Base-by-base conservation (phyloP, 495 filamentous ascomycete species). In the Hyphodiscus hymeniophilus region DNA sequence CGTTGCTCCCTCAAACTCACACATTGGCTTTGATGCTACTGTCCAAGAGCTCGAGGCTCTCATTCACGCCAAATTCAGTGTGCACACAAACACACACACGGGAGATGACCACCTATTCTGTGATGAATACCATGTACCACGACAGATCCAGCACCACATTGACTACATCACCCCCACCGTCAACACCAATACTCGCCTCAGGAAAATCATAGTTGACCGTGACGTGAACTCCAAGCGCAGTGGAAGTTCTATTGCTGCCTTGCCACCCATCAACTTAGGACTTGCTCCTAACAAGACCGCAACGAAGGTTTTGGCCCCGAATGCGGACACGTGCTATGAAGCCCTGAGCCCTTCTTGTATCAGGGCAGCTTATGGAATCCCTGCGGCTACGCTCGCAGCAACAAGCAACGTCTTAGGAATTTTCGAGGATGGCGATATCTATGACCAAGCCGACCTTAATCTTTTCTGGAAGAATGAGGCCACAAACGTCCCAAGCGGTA, bases 1-100 rank as follows among this genome's bases (percentile, higher is more conserved):
- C n/a, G n/a, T n/a, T n/a, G n/a, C n/a, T n/a, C n/a, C n/a, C n/a
- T n/a, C n/a, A n/a, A n/a, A n/a, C n/a, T n/a, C n/a, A n/a, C n/a
- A n/a, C n/a, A 52, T 80, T 21, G 60, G 74, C 39, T 81, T 84
- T 47, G 69, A 78, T 54, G 74, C 75, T 11, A 67, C 65, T 0
- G 57, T 70, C 31, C 63, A 66, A 17, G 70, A 84, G 46, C 69
- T 69, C 0, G 78, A 84, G 56, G 53, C 58, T 13, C 60, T 82
- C 1, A 67, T 84, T 39, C 62, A 68, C 50, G 66, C 80, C 2
- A 62, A 75, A 30, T 84, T 79, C 46, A 69, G 75, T 47, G 59
- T 74, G 15, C 78, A 79, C 60, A 63, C 73, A 47, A 71, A 81
- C 50, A 34, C 31, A 12, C 47, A 55, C 7, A 66, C 60, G 28